Evolutionary conservation across 106 monocot species (phyloP).

Genomic region (Xerophyta viscosa): DNA sequence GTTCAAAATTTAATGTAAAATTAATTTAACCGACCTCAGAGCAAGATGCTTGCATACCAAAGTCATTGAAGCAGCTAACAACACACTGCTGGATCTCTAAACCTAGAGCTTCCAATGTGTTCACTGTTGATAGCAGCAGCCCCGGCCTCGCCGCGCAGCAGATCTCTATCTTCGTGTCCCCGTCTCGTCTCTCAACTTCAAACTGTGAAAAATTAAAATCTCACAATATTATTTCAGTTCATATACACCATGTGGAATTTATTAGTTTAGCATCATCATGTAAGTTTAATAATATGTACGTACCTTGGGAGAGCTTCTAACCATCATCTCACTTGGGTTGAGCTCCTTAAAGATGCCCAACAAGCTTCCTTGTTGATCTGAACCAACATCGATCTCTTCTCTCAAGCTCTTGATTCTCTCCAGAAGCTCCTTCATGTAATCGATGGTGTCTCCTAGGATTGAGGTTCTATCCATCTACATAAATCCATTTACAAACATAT

Average conservation of each 20-base stretch:
- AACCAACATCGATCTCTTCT: slow-evolving; percentile 48
- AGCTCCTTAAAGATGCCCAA: slow-evolving; percentile 63
- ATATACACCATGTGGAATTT: no score
- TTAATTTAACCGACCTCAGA: slow-evolving; percentile 40
- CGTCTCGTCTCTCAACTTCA: slow-evolving; percentile 73
- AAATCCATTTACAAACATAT: not conserved
- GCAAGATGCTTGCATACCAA: slow-evolving; percentile 95
- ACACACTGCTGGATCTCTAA: slow-evolving; percentile 92
- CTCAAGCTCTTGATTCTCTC: slow-evolving; percentile 82
- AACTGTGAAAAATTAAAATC: slow-evolving; percentile 31
- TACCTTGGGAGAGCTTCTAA: slow-evolving; percentile 88
- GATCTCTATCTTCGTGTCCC: slow-evolving; percentile 71
- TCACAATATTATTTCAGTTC: not conserved
- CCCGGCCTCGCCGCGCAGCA: slow-evolving; percentile 78
- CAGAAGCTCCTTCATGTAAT: slow-evolving; percentile 97
- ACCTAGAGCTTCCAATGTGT: slow-evolving; percentile 70
- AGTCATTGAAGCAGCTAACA: slow-evolving; percentile 94
- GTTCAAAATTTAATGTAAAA: not conserved
- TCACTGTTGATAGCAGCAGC: slow-evolving; percentile 76
- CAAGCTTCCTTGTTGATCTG: slow-evolving; percentile 30
- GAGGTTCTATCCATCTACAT: slow-evolving; percentile 96
- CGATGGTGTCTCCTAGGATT: slow-evolving; percentile 93
- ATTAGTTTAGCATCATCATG: not conserved
- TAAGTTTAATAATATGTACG: not conserved
- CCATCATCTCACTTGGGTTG: slow-evolving; percentile 47